Conservation (phyloP, 129 eudicot genomes). For the Sambucus nigra region DNA sequence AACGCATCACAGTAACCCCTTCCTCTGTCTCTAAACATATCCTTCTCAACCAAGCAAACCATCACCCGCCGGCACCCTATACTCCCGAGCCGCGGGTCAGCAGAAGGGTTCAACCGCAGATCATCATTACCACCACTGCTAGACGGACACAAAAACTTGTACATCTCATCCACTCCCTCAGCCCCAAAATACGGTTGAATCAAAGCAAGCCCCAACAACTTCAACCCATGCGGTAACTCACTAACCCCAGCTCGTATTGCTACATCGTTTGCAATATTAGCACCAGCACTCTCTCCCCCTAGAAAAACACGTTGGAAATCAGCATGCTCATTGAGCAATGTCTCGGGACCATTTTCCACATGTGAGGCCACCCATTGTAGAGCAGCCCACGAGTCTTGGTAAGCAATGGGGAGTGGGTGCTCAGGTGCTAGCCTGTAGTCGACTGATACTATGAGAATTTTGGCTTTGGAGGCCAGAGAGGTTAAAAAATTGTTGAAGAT, state of each 20-base stretch:
- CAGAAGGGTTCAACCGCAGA: conserved; percentile 23
- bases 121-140: conserved; percentile 30
- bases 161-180: conserved; percentile 17
- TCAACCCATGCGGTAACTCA: neutral
- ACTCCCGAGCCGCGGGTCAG: conserved; percentile 29
- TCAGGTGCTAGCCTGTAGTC: conserved; percentile 52
- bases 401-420: conserved; percentile 35
- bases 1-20: conserved; percentile 17
- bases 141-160: conserved; percentile 25
- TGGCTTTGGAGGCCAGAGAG: conserved; percentile 23
- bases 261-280: conserved; percentile 33
- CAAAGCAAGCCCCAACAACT: conserved; percentile 22
- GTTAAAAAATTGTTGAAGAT: conserved; percentile 19
- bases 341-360: conserved; percentile 25
- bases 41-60: conserved; percentile 22
- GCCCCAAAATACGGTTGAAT: conserved; percentile 40
- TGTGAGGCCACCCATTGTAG: conserved; percentile 42
- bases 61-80: conserved; percentile 24
- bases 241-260: conserved; percentile 27
- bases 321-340: conserved; percentile 33
- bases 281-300: conserved; percentile 46
- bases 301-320: conserved; percentile 30
- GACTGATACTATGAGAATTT: conserved; percentile 21
- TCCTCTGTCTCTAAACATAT: conserved; percentile 21
- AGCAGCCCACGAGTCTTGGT: conserved; percentile 39